Conservation (phyloP, 2,329 filamentous ascomycete species). For the Cytospora leucostoma region DNA sequence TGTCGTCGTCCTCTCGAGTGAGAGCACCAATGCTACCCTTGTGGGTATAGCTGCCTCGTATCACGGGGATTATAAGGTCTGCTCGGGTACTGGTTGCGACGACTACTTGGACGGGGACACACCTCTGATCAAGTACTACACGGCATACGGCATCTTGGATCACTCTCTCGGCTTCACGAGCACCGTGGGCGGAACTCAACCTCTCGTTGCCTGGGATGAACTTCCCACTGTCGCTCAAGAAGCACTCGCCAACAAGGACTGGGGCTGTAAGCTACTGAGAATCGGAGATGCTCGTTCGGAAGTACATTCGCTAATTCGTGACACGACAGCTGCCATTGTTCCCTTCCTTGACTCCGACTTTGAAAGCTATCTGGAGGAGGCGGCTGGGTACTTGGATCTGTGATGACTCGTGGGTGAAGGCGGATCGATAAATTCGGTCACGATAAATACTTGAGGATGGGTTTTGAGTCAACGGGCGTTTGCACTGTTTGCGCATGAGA, state of each 20-base stretch:
- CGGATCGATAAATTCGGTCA: background rate
- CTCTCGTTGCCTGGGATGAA: conserved; percentile 47
- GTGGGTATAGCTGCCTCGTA: conserved; percentile 41
- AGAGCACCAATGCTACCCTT: conserved; percentile 36
- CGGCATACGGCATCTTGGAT: conserved; percentile 34
- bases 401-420: background rate
- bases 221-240: conserved; percentile 38
- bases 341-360: conserved; percentile 40
- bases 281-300: background rate
- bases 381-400: conserved; percentile 10
- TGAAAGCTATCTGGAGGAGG: conserved; percentile 28
- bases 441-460: background rate
- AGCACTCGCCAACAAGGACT: conserved; percentile 42
- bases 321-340: conserved; percentile 37
- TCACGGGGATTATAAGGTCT: conserved; percentile 40
- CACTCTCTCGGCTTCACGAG: conserved; percentile 42
- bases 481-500: background rate
- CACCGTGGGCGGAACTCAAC: conserved; percentile 41
- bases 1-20: conserved; percentile 37
- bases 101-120: conserved; percentile 30
- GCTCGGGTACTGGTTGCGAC: conserved; percentile 26
- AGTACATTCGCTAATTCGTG: background rate
- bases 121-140: conserved; percentile 39
- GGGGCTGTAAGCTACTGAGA: conserved; percentile 34
- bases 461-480: background rate